These are phyloP conservation scores for Russula earlei DNA, from an alignment of 768 basidiomycete species.

Conservation along the genomic window DNA sequence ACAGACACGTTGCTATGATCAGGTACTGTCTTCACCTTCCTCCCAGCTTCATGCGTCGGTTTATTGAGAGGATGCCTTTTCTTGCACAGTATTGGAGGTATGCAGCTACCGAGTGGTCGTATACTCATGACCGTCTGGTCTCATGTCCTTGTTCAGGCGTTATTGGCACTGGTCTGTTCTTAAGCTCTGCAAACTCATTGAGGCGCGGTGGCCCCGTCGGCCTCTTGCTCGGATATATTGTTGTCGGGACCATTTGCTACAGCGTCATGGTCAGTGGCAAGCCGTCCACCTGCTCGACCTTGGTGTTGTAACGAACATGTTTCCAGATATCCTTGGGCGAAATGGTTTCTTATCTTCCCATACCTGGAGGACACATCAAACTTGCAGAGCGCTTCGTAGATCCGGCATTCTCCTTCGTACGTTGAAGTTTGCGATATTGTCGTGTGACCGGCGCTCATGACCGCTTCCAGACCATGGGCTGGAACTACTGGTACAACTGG, in stretches of 20 bases:
- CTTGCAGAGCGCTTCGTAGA: conserved; percentile 77
- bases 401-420: conserved; percentile 52
- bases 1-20: conserved; percentile 77
- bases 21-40: conserved; percentile 34
- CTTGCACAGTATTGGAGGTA: conserved; percentile 28
- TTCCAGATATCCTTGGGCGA: conserved; percentile 55
- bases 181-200: conserved; percentile 41
- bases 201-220: conserved; percentile 61
- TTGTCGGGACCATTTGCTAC: conserved; percentile 60
- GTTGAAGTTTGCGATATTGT: not conserved
- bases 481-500: conserved; percentile 56
- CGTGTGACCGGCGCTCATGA: not conserved
- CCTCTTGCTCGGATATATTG: conserved; percentile 59
- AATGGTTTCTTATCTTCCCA: conserved; percentile 71
- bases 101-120: not conserved
- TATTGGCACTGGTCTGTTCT: conserved; percentile 32
- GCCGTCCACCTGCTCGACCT: too few relatives aligned
- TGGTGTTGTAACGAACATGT: not conserved
- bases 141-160: conserved; percentile 23
- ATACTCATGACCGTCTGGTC: not conserved
- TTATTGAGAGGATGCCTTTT: not conserved
- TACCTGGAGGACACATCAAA: conserved; percentile 74
- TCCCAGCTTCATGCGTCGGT: not conserved
- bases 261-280: conserved; percentile 50
- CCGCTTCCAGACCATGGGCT: conserved; percentile 30